Conservation (phyloP, 176 grass and related monocot species). For the Ananas comosus region DNA sequence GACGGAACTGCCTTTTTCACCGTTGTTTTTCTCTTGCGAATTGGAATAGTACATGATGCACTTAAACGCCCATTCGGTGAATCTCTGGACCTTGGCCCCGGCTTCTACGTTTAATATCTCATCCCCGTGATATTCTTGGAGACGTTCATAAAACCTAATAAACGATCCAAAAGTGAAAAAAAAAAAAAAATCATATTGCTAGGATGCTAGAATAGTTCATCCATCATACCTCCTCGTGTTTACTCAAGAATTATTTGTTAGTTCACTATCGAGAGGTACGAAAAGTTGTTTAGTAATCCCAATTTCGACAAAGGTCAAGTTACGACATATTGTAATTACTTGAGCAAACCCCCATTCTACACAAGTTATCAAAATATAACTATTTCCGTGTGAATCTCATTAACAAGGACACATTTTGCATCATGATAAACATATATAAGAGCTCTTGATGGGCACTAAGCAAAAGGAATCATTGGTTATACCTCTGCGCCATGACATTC, state of each 20-base stretch:
- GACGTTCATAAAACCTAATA: slow-evolving; percentile 65
- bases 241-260: neutral
- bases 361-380: no score
- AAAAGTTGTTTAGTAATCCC: no score
- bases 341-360: no score
- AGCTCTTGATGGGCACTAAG: neutral
- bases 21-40: slow-evolving; percentile 4
- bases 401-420: neutral
- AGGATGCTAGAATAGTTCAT: neutral
- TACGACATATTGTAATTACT: no score
- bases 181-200: no score
- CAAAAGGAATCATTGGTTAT: slow-evolving; percentile 9
- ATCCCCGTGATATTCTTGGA: slow-evolving; percentile 88
- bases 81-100: slow-evolving; percentile 74
- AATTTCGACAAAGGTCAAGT: no score
- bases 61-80: slow-evolving; percentile 98
- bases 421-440: neutral
- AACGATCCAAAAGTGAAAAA: slow-evolving; percentile 3
- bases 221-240: neutral
- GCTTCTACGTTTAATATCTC: slow-evolving; percentile 89
- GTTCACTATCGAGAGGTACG: no score
- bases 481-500: slow-evolving; percentile 92
- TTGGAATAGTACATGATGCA: slow-evolving; percentile 65
- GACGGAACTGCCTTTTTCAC: slow-evolving; percentile 39
- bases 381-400: no score